Conservation (phyloP, 768 basidiomycete genomes). For the Tricholoma furcatifolium region DNA sequence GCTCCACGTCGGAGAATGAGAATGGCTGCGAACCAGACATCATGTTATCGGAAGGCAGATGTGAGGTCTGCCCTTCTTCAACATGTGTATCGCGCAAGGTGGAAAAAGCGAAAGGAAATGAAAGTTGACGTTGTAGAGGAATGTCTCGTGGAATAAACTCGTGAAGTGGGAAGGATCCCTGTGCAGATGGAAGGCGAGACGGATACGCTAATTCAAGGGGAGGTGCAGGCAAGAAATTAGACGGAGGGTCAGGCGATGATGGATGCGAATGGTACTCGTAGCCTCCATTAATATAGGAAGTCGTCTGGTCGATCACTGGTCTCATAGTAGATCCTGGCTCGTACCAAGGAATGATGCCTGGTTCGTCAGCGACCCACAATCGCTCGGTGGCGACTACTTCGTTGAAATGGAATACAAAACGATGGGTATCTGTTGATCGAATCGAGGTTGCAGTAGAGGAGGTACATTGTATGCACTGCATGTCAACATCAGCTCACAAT, state of each 20-base stretch:
- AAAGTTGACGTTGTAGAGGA: slow-evolving; percentile 9
- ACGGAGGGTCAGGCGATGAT: slow-evolving; percentile 24
- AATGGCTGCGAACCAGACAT: slow-evolving; percentile 13
- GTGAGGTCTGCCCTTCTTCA: slow-evolving; percentile 15
- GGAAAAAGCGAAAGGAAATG: slow-evolving; percentile 14
- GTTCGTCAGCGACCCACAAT: slow-evolving; percentile 61
- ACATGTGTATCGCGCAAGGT: slow-evolving; percentile 11
- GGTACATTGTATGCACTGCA: slow-evolving; percentile 68
- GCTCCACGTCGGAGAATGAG: slow-evolving; percentile 31
- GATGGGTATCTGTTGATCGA: slow-evolving; percentile 79
- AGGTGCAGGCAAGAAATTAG: slow-evolving; percentile 37
- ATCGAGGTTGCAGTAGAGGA: slow-evolving; percentile 65
- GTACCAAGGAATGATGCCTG: slow-evolving; percentile 49
- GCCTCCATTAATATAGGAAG: slow-evolving; percentile 10
- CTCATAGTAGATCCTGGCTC: slow-evolving; percentile 26
- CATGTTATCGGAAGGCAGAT: slow-evolving; percentile 17
- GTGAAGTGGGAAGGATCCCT: slow-evolving; percentile 25
- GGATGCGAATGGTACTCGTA: slow-evolving; percentile 21
- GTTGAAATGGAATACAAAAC: slow-evolving; percentile 82
- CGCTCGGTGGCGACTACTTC: slow-evolving; percentile 66
- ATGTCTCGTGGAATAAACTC: slow-evolving; percentile 15
- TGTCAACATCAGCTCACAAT: slow-evolving; percentile 4
- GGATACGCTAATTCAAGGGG: slow-evolving; percentile 38
- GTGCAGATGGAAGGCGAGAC: slow-evolving; percentile 23
- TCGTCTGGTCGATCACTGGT: slow-evolving; percentile 8